These are phyloP conservation scores for Coemansia sp. DNA, from an alignment of 192 early-diverging fungal species.

Conservation along the genomic window DNA sequence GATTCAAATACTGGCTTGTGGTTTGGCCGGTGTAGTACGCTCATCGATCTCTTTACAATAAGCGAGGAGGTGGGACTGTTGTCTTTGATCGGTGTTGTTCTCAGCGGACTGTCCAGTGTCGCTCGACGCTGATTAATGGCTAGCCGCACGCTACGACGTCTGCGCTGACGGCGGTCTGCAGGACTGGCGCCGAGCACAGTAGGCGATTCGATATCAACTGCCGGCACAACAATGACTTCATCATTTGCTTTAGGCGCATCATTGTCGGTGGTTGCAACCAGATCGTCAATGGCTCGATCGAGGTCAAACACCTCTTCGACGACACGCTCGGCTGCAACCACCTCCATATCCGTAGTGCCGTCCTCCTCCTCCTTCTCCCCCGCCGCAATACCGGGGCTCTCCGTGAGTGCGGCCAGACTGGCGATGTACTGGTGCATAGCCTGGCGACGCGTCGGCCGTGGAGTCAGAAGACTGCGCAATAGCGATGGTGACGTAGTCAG, in stretches of 20 bases:
- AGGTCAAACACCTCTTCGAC: neutral
- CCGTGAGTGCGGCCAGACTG: neutral
- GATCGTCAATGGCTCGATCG: neutral
- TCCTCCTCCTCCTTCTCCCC: neutral
- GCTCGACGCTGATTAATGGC: conserved; percentile 4
- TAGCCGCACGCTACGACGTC: conserved; percentile 31
- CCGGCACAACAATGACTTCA: neutral
- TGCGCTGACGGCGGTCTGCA: conserved; percentile 12
- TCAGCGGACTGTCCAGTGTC: neutral
- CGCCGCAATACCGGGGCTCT: neutral
- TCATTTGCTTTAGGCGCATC: too few relatives aligned
- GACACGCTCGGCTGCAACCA: neutral
- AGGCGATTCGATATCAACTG: conserved; percentile 28
- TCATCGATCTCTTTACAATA: neutral
- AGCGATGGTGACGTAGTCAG: neutral
- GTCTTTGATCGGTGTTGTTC: neutral
- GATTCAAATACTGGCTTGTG: neutral
- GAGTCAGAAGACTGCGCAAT: conserved; percentile 18
- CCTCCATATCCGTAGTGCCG: too few relatives aligned
- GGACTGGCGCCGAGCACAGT: conserved; percentile 7
- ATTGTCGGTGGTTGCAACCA: too few relatives aligned
- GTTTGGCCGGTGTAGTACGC: too few relatives aligned
- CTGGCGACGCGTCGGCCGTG: conserved; percentile 1
- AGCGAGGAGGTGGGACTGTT: neutral
- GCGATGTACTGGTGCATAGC: conserved; percentile 8